Evolutionary conservation across 257 asterid species (phyloP), one percentile per base, ranked within the genome.

Genomic region (Euphrasia confusa): DNA sequence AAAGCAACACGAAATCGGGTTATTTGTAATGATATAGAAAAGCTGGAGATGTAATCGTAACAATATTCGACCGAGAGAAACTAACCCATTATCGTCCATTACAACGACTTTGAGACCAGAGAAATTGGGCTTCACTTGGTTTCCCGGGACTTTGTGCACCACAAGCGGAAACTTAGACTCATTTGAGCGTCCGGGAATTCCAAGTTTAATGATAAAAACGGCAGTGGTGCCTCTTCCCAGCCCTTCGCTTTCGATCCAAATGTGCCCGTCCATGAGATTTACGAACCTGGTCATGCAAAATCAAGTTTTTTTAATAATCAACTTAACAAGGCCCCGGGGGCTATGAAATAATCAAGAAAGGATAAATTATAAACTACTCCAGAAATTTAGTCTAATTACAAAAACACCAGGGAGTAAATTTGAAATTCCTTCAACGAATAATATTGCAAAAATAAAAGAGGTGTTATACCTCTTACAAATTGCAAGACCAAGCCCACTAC

Each of bases 401-500:
- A 37, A 37, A 8, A 37, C 12, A 9, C 9, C 42, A 37, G 42
- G 10, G 42, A 11, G 42, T 37, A 8, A 37, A 37, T 1, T 37
- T 37, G 42, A 1, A 37, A 37, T 37, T 37, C 42, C 3, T 37
- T 37, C 11, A 17, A 53, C 30, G 39, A 45, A 33, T 13, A 17
- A 1, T 10, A 66, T 14, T 49, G 32, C 56, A 7, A 63, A 63
- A 70, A 21, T 37, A 63, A 60, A 59, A 8, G 11, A 70, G 55
- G 57, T 24, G 39, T 58, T 30, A 54, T 78, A 89, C 99, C 99
- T 84, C 76, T 81, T 93, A 74, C 86, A 83, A 71, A 93, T 89
- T 14, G 99, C 99, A 61, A 93, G 88, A 71, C 99, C 99, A 64
- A 93, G 99, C 30, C 99, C 99, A 73, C 90, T 79, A 56, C 97